A percentile compares a stretch with the other conserved stretches of the same genome.
phyloP scores from a whole-genome alignment of 768 basidiomycete genomes.

The Boletus bicolor region DNA sequence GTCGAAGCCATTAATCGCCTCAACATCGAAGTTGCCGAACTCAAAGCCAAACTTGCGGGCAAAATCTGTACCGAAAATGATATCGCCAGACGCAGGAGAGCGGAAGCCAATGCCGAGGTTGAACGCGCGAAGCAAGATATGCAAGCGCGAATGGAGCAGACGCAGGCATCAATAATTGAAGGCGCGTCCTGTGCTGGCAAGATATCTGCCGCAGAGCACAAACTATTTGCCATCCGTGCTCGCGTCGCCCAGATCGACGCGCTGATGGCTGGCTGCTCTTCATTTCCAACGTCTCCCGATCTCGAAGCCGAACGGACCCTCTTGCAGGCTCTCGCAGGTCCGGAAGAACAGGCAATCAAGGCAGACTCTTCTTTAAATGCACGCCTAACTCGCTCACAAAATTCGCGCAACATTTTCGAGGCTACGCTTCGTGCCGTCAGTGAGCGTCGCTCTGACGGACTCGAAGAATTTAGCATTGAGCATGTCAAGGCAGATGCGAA shows the following conservation, averaged over 20 bases:
- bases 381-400: conserved; percentile 65
- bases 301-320: conserved; percentile 73
- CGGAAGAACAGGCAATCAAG: conserved; percentile 68
- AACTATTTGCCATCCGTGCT: conserved; percentile 58
- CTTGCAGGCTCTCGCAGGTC: conserved; percentile 58
- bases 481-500: conserved; percentile 69
- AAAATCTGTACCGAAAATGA: conserved; percentile 63
- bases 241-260: conserved; percentile 59
- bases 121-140: conserved; percentile 74
- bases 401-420: conserved; percentile 78
- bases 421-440: conserved; percentile 81
- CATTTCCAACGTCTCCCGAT: conserved; percentile 45
- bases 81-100: conserved; percentile 59
- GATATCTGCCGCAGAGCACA: conserved; percentile 64
- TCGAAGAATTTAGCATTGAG: conserved; percentile 68
- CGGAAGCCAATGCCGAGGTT: conserved; percentile 70
- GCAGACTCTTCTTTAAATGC: conserved; percentile 55
- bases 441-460: conserved; percentile 72
- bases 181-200: conserved; percentile 74
- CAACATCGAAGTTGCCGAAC: conserved; percentile 76
- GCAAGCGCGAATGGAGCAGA: conserved; percentile 67
- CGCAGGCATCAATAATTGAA: conserved; percentile 64
- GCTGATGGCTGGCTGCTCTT: conserved; percentile 33
- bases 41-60: conserved; percentile 81
- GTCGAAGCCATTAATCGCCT: conserved; percentile 92